Conservation (phyloP, 2,329 filamentous ascomycete species). For the Aurifilum marmelostoma region DNA sequence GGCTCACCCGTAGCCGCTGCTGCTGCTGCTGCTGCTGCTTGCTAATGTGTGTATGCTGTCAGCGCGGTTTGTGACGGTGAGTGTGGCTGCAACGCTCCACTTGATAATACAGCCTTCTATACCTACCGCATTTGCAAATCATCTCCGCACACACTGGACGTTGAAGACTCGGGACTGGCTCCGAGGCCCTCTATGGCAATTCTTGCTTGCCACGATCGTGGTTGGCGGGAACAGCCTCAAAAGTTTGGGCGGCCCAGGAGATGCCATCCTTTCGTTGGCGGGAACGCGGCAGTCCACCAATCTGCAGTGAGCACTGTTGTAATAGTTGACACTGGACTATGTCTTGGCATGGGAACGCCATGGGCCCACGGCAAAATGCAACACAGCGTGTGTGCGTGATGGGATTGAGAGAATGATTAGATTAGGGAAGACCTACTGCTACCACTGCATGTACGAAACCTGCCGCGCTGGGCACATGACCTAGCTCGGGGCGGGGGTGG, state of each 20-base stretch:
- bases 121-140: background rate
- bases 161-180: too few relatives aligned
- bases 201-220: conserved; percentile 1
- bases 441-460: background rate
- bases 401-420: background rate
- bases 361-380: background rate
- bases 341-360: conserved; percentile 1
- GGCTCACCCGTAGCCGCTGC: background rate
- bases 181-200: background rate
- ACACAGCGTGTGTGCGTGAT: background rate
- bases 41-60: background rate
- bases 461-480: background rate
- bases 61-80: background rate
- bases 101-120: background rate
- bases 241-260: background rate
- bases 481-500: background rate
- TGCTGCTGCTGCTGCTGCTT: background rate
- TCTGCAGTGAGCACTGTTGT: background rate
- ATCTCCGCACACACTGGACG: background rate
- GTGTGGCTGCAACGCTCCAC: background rate
- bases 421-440: background rate
- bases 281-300: conserved; percentile 13
- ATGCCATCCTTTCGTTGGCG: background rate
- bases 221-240: conserved; percentile 17
- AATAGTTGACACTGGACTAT: background rate